These are phyloP conservation scores for Nephelium lappaceum DNA, from an alignment of 345 rosid genomes.

Conservation along the genomic window DNA sequence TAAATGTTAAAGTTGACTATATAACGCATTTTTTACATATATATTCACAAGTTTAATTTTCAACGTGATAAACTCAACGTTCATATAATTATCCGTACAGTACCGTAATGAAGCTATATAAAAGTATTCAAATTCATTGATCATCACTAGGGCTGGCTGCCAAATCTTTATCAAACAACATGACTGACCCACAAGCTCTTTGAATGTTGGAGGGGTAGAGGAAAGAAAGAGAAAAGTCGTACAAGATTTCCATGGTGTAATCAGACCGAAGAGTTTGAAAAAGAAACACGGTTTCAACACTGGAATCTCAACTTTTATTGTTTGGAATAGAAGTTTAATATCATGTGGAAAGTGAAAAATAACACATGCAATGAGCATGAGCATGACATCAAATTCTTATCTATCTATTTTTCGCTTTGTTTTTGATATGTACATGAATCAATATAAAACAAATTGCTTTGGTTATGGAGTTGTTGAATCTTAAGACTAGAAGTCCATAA, in stretches of 20 bases:
- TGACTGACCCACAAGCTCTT: conserved; percentile 7
- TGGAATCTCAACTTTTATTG: not conserved
- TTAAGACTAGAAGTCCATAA: not conserved
- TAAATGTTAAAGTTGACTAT: no score
- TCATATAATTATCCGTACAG: no score
- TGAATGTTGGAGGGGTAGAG: not conserved
- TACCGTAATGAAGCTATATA: no score
- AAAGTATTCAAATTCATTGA: not conserved
- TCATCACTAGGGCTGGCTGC: not conserved
- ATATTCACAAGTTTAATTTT: no score
- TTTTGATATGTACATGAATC: not conserved
- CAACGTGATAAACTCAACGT: no score
- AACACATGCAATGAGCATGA: not conserved
- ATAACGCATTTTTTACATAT: no score
- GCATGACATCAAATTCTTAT: not conserved
- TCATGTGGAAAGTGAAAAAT: not conserved
- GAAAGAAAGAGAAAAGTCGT: not conserved
- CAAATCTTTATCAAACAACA: not conserved
- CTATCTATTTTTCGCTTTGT: no score
- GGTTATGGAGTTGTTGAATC: not conserved
- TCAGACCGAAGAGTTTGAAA: not conserved
- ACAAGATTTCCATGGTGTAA: not conserved
- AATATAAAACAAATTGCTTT: not conserved
- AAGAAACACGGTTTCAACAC: not conserved
- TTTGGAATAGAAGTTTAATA: not conserved